Percentiles rank a stretch among this genome's conserved stretches.
Evolutionary conservation across 1,284 basidiomycete genomes (phyloP).

Genomic region (Gymnopus androsaceus): DNA sequence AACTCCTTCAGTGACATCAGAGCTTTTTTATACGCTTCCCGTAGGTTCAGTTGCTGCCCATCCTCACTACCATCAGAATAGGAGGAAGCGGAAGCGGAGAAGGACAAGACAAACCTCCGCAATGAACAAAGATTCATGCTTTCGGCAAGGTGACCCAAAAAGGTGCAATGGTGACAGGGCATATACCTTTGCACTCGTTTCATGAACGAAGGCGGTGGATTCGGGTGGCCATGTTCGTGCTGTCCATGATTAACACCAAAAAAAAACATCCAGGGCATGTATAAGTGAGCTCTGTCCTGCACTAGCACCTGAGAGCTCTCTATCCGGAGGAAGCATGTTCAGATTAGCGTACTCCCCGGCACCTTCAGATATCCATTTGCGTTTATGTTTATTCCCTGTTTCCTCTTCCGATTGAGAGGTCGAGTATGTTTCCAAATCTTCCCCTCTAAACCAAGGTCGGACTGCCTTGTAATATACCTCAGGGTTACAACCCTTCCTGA

Average conservation of each 20-base stretch:
- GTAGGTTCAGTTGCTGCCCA: conserved; percentile 38
- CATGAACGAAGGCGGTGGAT: conserved; percentile 56
- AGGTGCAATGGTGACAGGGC: conserved; percentile 88
- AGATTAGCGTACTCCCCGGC: conserved; percentile 1
- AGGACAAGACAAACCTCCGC: conserved; percentile 46
- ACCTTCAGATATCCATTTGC: conserved; percentile 58
- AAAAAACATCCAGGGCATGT: conserved; percentile 88
- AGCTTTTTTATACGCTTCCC: conserved; percentile 73
- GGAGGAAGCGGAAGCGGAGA: too few species aligned
- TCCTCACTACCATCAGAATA: conserved; percentile 20
- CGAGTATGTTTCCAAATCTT: conserved; percentile 59
- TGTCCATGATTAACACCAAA: conserved; percentile 77
- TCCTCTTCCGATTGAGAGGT: too few species aligned
- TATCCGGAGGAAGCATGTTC: conserved; percentile 2
- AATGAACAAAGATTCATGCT: conserved; percentile 62
- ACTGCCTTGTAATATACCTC: conserved; percentile 83
- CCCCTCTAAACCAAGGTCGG: conserved; percentile 92
- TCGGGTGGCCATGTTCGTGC: too few species aligned
- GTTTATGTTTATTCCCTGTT: conserved; percentile 29
- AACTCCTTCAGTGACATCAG: conserved; percentile 78
- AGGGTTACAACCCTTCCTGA: conserved; percentile 79
- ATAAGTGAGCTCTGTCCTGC: conserved; percentile 91
- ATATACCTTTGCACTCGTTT: conserved; percentile 86
- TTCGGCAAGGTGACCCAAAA: conserved; percentile 79
- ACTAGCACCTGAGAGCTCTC: conserved; percentile 81